Evolutionary conservation across 352 stramenopile genomes (phyloP).

Genomic region (Phytophthora pluvialis): DNA sequence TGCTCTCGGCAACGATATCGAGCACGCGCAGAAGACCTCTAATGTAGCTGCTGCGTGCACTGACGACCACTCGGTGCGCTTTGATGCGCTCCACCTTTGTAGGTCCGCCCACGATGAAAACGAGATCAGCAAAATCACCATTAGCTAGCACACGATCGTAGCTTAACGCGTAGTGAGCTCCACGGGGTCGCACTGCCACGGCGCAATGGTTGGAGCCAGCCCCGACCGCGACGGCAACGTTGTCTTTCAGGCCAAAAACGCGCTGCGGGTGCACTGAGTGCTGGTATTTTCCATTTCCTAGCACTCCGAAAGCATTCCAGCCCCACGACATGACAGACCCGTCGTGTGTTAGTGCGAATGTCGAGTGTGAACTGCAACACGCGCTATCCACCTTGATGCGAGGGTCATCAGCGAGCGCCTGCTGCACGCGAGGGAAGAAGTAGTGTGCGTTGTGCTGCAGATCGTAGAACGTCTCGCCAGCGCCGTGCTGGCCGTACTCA

Average conservation of each 20-base stretch:
- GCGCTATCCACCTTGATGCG: slow-evolving; percentile 37
- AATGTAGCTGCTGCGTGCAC: slow-evolving; percentile 67
- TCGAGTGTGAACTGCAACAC: slow-evolving; percentile 78
- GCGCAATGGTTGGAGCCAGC: slow-evolving; percentile 78
- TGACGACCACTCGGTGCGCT: slow-evolving; percentile 63
- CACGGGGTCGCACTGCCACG: slow-evolving; percentile 58
- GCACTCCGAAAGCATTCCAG: slow-evolving; percentile 82
- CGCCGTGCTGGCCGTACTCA: slow-evolving; percentile 85
- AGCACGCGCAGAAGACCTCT: slow-evolving; percentile 60
- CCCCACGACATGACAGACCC: slow-evolving; percentile 86
- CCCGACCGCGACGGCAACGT: slow-evolving; percentile 54
- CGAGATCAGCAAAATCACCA: slow-evolving; percentile 63
- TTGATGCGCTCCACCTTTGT: slow-evolving; percentile 31
- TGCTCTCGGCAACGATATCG: neutral
- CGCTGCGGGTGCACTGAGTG: slow-evolving; percentile 71
- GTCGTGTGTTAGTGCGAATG: slow-evolving; percentile 62
- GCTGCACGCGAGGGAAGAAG: slow-evolving; percentile 68
- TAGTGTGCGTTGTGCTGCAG: slow-evolving; percentile 80
- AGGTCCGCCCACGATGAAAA: slow-evolving; percentile 45
- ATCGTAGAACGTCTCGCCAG: slow-evolving; percentile 67
- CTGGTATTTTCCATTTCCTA: slow-evolving; percentile 81
- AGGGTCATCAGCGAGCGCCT: slow-evolving; percentile 51
- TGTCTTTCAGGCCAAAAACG: slow-evolving; percentile 67
- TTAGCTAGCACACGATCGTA: slow-evolving; percentile 61
- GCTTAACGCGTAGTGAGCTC: slow-evolving; percentile 66